These are phyloP conservation scores for Phialophora chinensis DNA, from an alignment of 2,329 filamentous ascomycete genomes.

Conservation along the genomic window DNA sequence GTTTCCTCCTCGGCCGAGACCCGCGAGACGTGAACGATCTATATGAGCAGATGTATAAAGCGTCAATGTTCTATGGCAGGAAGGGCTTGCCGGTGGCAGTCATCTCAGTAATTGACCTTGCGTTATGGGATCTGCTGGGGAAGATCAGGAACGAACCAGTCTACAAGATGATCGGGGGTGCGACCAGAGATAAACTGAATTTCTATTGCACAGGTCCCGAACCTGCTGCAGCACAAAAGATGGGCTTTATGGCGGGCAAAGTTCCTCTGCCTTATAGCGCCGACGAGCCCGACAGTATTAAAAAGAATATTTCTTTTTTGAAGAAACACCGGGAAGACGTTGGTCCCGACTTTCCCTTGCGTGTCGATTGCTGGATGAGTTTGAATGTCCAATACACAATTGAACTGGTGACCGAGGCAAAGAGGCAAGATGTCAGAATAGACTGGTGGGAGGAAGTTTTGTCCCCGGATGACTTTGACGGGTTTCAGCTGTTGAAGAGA, in stretches of 20 bases:
- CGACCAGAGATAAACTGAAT: constrained; percentile 75
- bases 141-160: constrained; percentile 92
- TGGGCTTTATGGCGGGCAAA: constrained; percentile 91
- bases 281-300: constrained; percentile 79
- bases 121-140: constrained; percentile 88
- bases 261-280: constrained; percentile 88
- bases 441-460: constrained; percentile 98
- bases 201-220: constrained; percentile 96
- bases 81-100: constrained; percentile 89
- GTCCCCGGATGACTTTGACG: constrained; percentile 88
- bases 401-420: constrained; percentile 81
- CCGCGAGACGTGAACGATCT: constrained; percentile 88
- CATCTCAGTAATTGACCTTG: constrained; percentile 92
- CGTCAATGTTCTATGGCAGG: constrained; percentile 93
- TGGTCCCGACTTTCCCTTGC: constrained; percentile 87
- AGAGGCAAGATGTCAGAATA: constrained; percentile 80
- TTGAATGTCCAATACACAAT: constrained; percentile 92
- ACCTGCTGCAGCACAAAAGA: constrained; percentile 76
- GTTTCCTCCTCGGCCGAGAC: constrained; percentile 87
- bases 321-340: constrained; percentile 82
- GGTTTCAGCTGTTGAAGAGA: constrained; percentile 85
- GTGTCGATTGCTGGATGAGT: constrained; percentile 98
- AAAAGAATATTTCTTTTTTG: constrained; percentile 89
- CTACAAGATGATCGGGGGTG: constrained; percentile 90
- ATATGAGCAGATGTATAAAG: constrained; percentile 96